Conservation (phyloP, 2,329 filamentous ascomycete species). For the Cylindrodendrum hubeiense region DNA sequence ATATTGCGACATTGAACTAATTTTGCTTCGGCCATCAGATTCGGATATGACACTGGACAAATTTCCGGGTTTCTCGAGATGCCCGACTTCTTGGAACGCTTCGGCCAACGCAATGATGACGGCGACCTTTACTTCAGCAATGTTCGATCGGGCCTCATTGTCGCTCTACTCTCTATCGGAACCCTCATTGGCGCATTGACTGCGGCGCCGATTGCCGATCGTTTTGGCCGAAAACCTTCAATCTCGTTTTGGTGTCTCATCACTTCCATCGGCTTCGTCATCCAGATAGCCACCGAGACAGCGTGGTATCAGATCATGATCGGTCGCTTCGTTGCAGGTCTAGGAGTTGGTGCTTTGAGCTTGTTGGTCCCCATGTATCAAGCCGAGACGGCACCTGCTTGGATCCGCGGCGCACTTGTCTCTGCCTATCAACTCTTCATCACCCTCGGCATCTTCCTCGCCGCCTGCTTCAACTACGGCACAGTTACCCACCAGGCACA, state of each 20-base stretch:
- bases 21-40: conserved; percentile 34
- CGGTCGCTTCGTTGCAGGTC: conserved; percentile 70
- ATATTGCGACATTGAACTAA: no score
- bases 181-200: conserved; percentile 71
- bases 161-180: conserved; percentile 69
- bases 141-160: conserved; percentile 69
- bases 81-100: conserved; percentile 66
- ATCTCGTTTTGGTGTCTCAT: conserved; percentile 73
- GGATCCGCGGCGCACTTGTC: conserved; percentile 75
- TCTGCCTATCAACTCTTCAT: conserved; percentile 79
- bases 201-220: conserved; percentile 74
- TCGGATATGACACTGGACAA: conserved; percentile 65
- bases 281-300: conserved; percentile 72
- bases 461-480: conserved; percentile 72
- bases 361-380: conserved; percentile 80
- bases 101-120: conserved; percentile 56
- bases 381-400: conserved; percentile 76
- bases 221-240: conserved; percentile 71
- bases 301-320: conserved; percentile 77
- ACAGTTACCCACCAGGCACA: conserved; percentile 60
- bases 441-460: conserved; percentile 75
- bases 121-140: conserved; percentile 61
- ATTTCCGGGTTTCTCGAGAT: conserved; percentile 70
- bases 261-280: conserved; percentile 74
- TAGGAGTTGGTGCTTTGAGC: conserved; percentile 75